A percentile compares a stretch with the other conserved stretches of the same genome.
These are phyloP conservation scores for Allium sativum DNA, from an alignment of 106 monocot genomes.

Conservation along the genomic window DNA sequence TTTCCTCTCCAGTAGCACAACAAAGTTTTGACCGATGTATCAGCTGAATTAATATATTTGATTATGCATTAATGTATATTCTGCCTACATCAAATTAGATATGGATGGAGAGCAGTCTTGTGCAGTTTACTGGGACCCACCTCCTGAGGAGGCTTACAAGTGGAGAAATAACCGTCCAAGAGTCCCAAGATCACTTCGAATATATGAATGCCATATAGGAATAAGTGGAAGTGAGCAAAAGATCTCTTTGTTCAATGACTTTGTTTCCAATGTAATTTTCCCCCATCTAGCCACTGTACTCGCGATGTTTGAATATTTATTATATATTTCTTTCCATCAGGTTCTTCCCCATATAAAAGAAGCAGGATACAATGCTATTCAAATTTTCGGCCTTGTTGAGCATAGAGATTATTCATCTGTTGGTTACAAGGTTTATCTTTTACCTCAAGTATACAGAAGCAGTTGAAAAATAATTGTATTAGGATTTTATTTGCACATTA, in stretches of 20 bases:
- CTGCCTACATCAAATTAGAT: slow-evolving; percentile 17
- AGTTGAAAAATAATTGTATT: too few species aligned
- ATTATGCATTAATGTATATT: too few species aligned
- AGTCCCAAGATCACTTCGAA: slow-evolving; percentile 65
- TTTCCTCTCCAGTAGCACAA: too few species aligned
- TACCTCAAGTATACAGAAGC: too few species aligned
- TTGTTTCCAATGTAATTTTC: slow-evolving; percentile 49
- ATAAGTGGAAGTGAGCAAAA: slow-evolving; percentile 75
- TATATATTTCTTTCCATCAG: slow-evolving; percentile 11
- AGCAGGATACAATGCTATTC: slow-evolving; percentile 87
- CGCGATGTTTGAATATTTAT: too few species aligned
- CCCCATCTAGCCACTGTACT: too few species aligned
- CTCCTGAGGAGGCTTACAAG: slow-evolving; percentile 67
- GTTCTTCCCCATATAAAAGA: slow-evolving; percentile 83
- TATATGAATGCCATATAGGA: slow-evolving; percentile 97
- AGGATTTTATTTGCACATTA: too few species aligned
- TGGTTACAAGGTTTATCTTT: slow-evolving; percentile 63
- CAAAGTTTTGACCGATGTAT: too few species aligned
- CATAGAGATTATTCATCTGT: slow-evolving; percentile 96
- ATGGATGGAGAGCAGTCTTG: slow-evolving; percentile 60
- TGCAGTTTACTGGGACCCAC: slow-evolving; percentile 94
- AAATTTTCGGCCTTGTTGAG: slow-evolving; percentile 72
- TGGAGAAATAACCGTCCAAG: slow-evolving; percentile 63
- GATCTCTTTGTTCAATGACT: slow-evolving; percentile 86
- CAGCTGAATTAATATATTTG: too few species aligned